Percentiles rank a stretch among this genome's conserved stretches.
These are phyloP conservation scores for Hygrocybe punicea DNA, from an alignment of 768 basidiomycete genomes.

Conservation along the genomic window DNA sequence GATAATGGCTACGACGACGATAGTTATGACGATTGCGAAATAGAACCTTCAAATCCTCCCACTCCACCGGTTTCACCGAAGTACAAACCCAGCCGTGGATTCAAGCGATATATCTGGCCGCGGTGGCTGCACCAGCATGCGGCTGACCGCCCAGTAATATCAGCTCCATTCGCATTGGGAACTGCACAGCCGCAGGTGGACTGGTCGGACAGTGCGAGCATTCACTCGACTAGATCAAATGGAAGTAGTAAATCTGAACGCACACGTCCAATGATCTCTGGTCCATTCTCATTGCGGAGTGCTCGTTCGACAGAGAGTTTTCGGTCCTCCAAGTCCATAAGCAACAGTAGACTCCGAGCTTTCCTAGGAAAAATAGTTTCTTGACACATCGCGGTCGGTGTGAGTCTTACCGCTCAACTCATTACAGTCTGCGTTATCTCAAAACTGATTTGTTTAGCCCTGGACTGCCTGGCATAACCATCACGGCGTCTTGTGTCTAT, in stretches of 20 bases:
- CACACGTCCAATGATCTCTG: neutral
- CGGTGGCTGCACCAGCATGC: conserved; percentile 10
- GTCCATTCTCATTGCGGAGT: neutral
- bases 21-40: conserved; percentile 6
- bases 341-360: neutral
- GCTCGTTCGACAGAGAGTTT: conserved; percentile 2
- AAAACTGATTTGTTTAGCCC: too few species aligned
- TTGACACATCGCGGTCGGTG: neutral
- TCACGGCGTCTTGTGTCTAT: too few species aligned
- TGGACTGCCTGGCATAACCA: too few species aligned
- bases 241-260: neutral
- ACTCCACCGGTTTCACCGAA: conserved; percentile 1
- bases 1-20: conserved; percentile 9
- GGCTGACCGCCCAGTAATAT: conserved; percentile 37
- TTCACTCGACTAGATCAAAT: neutral
- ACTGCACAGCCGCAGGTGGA: conserved; percentile 5
- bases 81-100: neutral
- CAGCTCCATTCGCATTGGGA: conserved; percentile 47
- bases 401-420: neutral
- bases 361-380: neutral
- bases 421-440: too few species aligned
- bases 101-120: conserved; percentile 35
- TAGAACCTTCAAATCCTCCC: neutral
- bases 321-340: neutral
- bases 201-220: neutral